Base-by-base conservation (phyloP, 2,329 filamentous ascomycete genomes). In the Aspergillus pseudoviridinutans region DNA sequence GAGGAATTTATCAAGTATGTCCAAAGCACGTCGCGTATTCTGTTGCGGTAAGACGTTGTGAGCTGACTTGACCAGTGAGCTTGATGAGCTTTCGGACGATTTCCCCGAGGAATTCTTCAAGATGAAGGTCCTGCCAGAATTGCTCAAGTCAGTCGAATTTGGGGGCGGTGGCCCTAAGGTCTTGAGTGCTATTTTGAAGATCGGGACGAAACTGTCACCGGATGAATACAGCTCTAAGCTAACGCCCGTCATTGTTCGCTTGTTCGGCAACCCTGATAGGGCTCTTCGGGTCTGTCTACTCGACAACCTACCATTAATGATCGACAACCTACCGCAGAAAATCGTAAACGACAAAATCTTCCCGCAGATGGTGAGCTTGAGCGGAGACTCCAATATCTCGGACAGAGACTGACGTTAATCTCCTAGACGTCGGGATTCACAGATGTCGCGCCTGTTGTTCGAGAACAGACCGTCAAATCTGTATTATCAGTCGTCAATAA, bases 91-190 rank as follows among this genome's bases (percentile, higher is more conserved):
- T 4, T 89, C 91, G 0, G 91, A 97, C 64, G 92, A 99, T 73
- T 97, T 97, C 60, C 94, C 94, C 0, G 93, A 97, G 70, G 94
- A 97, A 58, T 99, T 96, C 74, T 96, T 97, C 81, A 96, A 95
- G 71, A 90, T 96, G 83, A 99, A 97, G 70, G 87, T 99, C 3
- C 81, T 99, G 8, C 94, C 94, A 0, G 94, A 99, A 71, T 79
- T 99, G 29, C 82, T 99, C n/a, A 99, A 97, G 71, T 96, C 92
- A 0, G 92, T 97, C n/a, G 94, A 99, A 69, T 99, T 97, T 73
- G 94, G 94, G 7, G 94, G 93, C 10, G 94, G 94, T 28, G 94
- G 94, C 0, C 90, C 93, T 0, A 95, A 96, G 69, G 92, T 96
- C 0, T 90, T 99, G 58, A 79, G 82, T 1, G 87, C 96, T 1